phyloP scores from a whole-genome alignment of 2,329 filamentous ascomycete genomes.

The Aspergillus clavatus region DNA sequence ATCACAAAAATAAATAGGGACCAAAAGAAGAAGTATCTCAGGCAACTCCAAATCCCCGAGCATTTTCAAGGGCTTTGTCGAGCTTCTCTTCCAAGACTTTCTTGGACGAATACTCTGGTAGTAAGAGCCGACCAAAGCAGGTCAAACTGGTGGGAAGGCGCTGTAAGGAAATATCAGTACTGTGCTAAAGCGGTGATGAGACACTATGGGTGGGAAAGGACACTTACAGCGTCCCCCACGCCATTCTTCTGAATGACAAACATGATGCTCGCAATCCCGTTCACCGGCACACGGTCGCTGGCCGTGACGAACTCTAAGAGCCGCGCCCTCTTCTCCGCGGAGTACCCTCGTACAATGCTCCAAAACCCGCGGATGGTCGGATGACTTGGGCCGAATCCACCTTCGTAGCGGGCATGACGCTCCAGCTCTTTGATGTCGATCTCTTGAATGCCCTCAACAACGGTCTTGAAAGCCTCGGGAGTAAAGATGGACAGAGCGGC shows the following conservation, averaged over 20 bases:
- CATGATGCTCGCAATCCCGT: slow-evolving; percentile 73
- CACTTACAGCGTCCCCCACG: slow-evolving; percentile 50
- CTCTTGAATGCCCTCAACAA: slow-evolving; percentile 77
- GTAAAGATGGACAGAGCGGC: slow-evolving; percentile 69
- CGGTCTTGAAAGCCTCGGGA: slow-evolving; percentile 63
- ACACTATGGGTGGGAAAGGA: not conserved
- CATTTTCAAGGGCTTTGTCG: slow-evolving; percentile 80
- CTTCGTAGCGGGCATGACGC: slow-evolving; percentile 68
- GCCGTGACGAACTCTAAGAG: slow-evolving; percentile 94
- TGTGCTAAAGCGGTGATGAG: too few relatives aligned
- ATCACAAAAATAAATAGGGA: slow-evolving; percentile 16
- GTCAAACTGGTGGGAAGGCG: slow-evolving; percentile 80
- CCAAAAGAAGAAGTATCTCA: slow-evolving; percentile 29
- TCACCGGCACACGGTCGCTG: slow-evolving; percentile 82
- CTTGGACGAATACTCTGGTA: slow-evolving; percentile 74
- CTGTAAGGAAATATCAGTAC: too few relatives aligned
- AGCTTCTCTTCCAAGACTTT: slow-evolving; percentile 70
- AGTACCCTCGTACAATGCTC: slow-evolving; percentile 65
- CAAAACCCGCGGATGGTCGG: slow-evolving; percentile 75
- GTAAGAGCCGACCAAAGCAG: slow-evolving; percentile 81
- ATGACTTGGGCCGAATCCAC: slow-evolving; percentile 67
- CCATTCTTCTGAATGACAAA: slow-evolving; percentile 80
- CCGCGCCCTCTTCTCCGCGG: slow-evolving; percentile 63
- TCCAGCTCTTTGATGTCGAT: slow-evolving; percentile 74
- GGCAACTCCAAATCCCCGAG: slow-evolving; percentile 82